Percentiles rank a stretch among this genome's conserved stretches.
These are phyloP conservation scores for Phaffomyces opuntiae DNA, from an alignment of 805 yeast species.

Conservation along the genomic window DNA sequence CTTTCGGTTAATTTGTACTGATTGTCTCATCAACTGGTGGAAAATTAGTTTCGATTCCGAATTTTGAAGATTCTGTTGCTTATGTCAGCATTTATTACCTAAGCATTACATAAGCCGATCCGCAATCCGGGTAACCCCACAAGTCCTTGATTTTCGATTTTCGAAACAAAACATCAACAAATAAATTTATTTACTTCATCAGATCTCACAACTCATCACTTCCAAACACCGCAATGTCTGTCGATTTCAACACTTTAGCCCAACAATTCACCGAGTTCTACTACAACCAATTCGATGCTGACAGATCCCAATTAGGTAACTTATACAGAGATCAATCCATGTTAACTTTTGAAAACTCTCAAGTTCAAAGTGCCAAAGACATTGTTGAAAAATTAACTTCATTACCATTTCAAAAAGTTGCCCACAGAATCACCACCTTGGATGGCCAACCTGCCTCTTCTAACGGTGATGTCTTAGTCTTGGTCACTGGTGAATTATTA, in stretches of 20 bases:
- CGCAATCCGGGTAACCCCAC: too few species aligned
- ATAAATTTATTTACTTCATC: too few species aligned
- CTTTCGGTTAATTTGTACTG: background rate
- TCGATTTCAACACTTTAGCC: constrained; percentile 42
- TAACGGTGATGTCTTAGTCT: constrained; percentile 84
- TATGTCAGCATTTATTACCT: too few species aligned
- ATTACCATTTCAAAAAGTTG: constrained; percentile 88
- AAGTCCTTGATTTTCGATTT: too few species aligned
- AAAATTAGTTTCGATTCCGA: too few species aligned
- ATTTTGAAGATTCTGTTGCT: too few species aligned
- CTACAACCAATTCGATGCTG: constrained; percentile 91
- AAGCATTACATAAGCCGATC: too few species aligned
- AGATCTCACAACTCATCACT: too few species aligned
- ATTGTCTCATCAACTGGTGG: too few species aligned
- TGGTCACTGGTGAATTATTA: constrained; percentile 95
- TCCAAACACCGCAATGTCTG: constrained; percentile 8
- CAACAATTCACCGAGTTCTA: constrained; percentile 90
- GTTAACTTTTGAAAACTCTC: constrained; percentile 94
- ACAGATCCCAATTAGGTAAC: constrained; percentile 87
- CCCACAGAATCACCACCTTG: constrained; percentile 87
- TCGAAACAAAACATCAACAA: too few species aligned
- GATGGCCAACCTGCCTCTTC: constrained; percentile 98
- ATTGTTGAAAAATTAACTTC: constrained; percentile 88
- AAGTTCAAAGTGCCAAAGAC: constrained; percentile 88
- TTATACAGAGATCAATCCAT: constrained; percentile 94